Base-by-base conservation (phyloP, 2,329 filamentous ascomycete genomes). In the Colletotrichum plurivorum region DNA sequence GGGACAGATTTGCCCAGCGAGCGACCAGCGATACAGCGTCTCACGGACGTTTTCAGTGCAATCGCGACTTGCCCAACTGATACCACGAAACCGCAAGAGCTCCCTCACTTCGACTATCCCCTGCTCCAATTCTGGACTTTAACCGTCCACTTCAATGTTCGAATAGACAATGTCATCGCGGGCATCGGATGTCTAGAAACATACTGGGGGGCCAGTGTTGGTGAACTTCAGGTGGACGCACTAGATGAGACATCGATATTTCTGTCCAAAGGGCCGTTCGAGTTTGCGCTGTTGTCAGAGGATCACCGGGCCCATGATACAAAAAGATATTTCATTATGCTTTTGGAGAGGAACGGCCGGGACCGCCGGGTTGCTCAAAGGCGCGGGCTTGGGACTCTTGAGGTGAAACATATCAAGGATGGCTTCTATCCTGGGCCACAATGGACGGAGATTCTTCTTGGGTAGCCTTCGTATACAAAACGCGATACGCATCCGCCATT, bases 91-190 rank as follows among this genome's bases (percentile, higher is more conserved):
- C 4, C 6, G 41, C 41, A 43, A 6, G 13, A n/a, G 13, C 41
- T 43, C 2, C 15, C 41, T 5, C 41, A 2, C 1, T 5, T 43
- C 8, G 52, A 22, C 12, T 55, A 55, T 16, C n/a, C 52, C 12
- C 4, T 55, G 5, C 52, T 55, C 4, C 52, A 55, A 10, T 55
- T 43, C 27, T 55, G 52, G 52, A 43, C 52, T 8, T 9, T 55
- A 9, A 15, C 52, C 12, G 16, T 39, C 9, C 27, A 43, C 27
- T 36, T 43, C 41, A 16, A 43, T 5, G 7, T 43, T 43, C 41
- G 41, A 15, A 43, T 43, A 15, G 41, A n/a, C 13, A 6, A 43
- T 8, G 41, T 2, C 13, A 5, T 43, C 16, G 13, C 41, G 13
- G 15, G 13, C 4, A 4, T 16, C 2, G 41, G 13, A 43, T 43